Conservation (phyloP, 805 yeast species). For the Helenozyma rhizophorensis region DNA sequence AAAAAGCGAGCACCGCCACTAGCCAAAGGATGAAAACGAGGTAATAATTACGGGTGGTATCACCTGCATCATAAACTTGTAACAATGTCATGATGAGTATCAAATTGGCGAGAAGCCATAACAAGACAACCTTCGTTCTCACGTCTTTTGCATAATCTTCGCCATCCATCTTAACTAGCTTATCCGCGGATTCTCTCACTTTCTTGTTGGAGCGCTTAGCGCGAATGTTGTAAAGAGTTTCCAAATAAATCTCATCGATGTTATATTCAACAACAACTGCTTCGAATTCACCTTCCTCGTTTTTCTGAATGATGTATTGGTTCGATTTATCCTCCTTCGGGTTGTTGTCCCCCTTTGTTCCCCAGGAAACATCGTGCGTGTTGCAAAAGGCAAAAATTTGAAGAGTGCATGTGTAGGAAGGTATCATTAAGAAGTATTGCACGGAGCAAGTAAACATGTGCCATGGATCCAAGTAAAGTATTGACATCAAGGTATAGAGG, state of each 20-base stretch:
- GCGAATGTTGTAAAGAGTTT: constrained; percentile 66
- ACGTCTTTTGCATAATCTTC: constrained; percentile 94
- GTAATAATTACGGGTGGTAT: constrained; percentile 60
- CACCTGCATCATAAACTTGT: constrained; percentile 70
- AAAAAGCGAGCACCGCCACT: constrained; percentile 77
- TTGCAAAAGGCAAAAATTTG: constrained; percentile 97
- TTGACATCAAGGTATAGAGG: constrained; percentile 73
- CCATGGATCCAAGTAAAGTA: constrained; percentile 93
- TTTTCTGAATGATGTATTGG: constrained; percentile 75
- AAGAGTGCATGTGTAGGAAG: constrained; percentile 86
- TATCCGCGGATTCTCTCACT: constrained; percentile 27
- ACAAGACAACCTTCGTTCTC: constrained; percentile 89
- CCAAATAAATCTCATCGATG: constrained; percentile 78
- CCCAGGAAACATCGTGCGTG: constrained; percentile 98
- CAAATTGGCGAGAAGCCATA: constrained; percentile 86
- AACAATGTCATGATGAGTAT: constrained; percentile 82
- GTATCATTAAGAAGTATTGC: constrained; percentile 86
- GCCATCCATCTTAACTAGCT: constrained; percentile 29
- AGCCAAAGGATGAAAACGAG: constrained; percentile 85
- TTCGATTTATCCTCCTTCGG: constrained; percentile 63
- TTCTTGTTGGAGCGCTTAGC: constrained; percentile 62
- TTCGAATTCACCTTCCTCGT: constrained; percentile 73
- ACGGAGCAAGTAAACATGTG: constrained; percentile 82
- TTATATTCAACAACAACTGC: constrained; percentile 81
- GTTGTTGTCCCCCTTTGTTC: constrained; percentile 91